Base-by-base conservation (phyloP, 768 basidiomycete species). In the Fomitopsis pulvina region DNA sequence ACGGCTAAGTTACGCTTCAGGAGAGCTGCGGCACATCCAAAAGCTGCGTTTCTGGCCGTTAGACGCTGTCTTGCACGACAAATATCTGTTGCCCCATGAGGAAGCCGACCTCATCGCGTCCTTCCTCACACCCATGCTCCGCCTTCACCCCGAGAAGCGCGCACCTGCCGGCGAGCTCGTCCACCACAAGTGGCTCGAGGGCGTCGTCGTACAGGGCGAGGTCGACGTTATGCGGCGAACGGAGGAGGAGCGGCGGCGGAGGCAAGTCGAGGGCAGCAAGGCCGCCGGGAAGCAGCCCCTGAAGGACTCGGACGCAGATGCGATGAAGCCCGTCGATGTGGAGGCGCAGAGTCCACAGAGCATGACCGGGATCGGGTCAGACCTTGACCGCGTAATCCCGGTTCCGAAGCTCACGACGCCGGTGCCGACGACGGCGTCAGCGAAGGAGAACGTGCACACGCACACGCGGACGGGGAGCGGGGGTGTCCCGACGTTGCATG, bases 41-140 rank as follows among this genome's bases (percentile, higher is more conserved):
- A 94, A 95, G 66, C 76, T 98, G 32, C 85, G 93, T 12, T 95
- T 79, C 67, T 97, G 92, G 91, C 89, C 90, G 4, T 75, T 94
- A 24, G 78, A 81, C 0, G 68, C 81, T 9, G 90, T 93, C 20
- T 68, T 92, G 50, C 83, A 88, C 60, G 94, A 99, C 75, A 98
- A 99, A 71, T 98, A 98, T 70, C 80, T 96, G 49, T 92, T 99
- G 62, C 83, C 91, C 1, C 77, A 79, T 44, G 68, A 76, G 4
- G 92, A 94, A 45, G 90, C 95, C 1, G 87, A 89, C 38, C 71
- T 79, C 32, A 83, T 97, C 53, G 77, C 85, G 2, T 76, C 80
- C 1, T 94, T 96, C 76, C 71, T 95, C 12, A 74, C 73, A 11
- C 93, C 93, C 3, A 96, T 98, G 95, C 75, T 99, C 8, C 75